Evolutionary conservation across 2,329 filamentous ascomycete species (phyloP), one percentile per base, ranked within the genome.

Genomic region (Cordyceps cateniannulata): DNA sequence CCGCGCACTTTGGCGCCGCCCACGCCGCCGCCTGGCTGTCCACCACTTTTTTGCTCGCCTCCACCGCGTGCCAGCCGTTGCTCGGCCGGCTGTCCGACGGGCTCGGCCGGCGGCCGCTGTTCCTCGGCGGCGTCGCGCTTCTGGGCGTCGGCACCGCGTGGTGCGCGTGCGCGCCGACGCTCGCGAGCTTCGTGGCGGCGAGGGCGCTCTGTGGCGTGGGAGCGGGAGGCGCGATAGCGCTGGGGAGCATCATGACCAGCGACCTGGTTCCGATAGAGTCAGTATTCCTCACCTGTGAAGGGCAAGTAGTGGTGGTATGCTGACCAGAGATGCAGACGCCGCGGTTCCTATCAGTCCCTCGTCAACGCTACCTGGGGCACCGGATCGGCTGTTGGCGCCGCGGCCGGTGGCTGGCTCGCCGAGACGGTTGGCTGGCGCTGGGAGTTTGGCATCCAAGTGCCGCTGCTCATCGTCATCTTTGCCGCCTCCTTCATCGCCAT

Each of bases 21-120:
- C 91, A 93, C 71, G 85, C 85, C 51, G 90, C 90, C 3, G 91
- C 89, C 2, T 95, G 90, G 90, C 79, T 93, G 5, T 91, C 89
- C 1, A 93, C 90, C 0, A 85, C 88, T 0, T 93, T 92, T 65
- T 74, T 93, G 40, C 79, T 95, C 42, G 91, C 90, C 0, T 89
- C 85, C 4, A 92, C 89, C 1, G 85, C 87, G 25, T 87, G 91
- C 61, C 87, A 92, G 72, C 89, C 90, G 0, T 75, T 93, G 1
- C 83, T 90, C 64, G 90, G 89, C 3, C 82, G 90, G 2, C 71
- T 92, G 1, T 91, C 88, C 1, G 90, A 93, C 72, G 85, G 87
- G 0, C 75, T 92, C 62, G 89, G 90, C 12, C 78, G 89, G 49
- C 89, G 86, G 62, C 75, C 79, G 20, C 80, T 87, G 1, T 91